Percentiles rank a stretch among this genome's conserved stretches.
phyloP scores from a whole-genome alignment of 2,329 filamentous ascomycete genomes.

The Scortechinia acanthostroma region DNA sequence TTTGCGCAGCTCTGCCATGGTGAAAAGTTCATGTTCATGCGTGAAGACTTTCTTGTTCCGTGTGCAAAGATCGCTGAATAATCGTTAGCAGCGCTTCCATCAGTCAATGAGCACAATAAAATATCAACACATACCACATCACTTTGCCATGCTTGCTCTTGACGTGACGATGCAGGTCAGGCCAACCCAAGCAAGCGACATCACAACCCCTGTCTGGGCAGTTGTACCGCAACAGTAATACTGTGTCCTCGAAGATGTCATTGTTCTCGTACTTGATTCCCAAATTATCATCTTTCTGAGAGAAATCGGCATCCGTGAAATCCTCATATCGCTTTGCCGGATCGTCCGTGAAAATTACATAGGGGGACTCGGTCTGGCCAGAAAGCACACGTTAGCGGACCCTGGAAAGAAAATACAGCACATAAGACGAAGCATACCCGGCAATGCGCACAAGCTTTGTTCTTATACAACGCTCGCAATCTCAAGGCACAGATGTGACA shows the following conservation, averaged over 20 bases:
- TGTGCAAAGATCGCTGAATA: slow-evolving; percentile 29
- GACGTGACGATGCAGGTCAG: slow-evolving; percentile 61
- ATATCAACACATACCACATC: slow-evolving; percentile 13
- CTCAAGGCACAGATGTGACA: slow-evolving; percentile 93
- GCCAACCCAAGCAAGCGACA: slow-evolving; percentile 62
- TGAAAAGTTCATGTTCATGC: slow-evolving; percentile 65
- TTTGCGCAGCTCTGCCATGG: slow-evolving; percentile 45
- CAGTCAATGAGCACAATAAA: not conserved
- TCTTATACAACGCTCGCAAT: slow-evolving; percentile 90
- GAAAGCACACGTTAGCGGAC: not conserved
- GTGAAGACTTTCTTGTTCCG: slow-evolving; percentile 68
- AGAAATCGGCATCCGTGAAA: slow-evolving; percentile 68
- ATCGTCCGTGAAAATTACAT: slow-evolving; percentile 89
- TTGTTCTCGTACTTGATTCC: slow-evolving; percentile 86
- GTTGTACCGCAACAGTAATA: slow-evolving; percentile 84
- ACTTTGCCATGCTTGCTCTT: slow-evolving; percentile 55
- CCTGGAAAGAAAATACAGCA: slow-evolving; percentile 14
- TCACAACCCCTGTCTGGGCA: slow-evolving; percentile 77
- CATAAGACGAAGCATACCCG: slow-evolving; percentile 46
- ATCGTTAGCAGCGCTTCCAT: no score
- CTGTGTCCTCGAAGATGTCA: slow-evolving; percentile 84
- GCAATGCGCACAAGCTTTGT: slow-evolving; percentile 92
- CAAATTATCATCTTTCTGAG: slow-evolving; percentile 73
- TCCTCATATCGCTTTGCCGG: slow-evolving; percentile 76
- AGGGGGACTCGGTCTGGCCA: slow-evolving; percentile 48